Base-by-base conservation (phyloP, 2,329 filamentous ascomycete genomes). In the Ascomycota sp. region DNA sequence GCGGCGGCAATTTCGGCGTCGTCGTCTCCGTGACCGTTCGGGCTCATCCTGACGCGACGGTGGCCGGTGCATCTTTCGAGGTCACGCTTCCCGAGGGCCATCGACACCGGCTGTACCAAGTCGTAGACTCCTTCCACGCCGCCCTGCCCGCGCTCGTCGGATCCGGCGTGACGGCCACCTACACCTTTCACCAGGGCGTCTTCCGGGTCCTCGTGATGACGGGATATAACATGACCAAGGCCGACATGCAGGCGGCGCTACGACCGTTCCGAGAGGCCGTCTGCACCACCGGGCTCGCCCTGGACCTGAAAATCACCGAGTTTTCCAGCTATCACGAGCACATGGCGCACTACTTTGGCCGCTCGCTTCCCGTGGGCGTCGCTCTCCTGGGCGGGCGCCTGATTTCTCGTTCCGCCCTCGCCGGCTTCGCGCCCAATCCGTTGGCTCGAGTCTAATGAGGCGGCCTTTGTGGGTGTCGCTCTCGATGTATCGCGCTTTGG, bases 1-100 rank as follows among this genome's bases (percentile, higher is more conserved):
- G 70, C 0, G 69, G 71, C 8, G 65, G 67, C 11, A 72, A 57
- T 20, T 75, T 63, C 37, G 69, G 55, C 2, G 53, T 73, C 2
- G 64, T 74, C 2, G 44, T 58, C 11, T 65, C 61, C 2, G 53
- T 72, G 43, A 72, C 63, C 0, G 50, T 61, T 25, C 63, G 61
- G 35, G 55, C 60, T 2, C 54, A 69, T 41, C 46, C 52, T 1
- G 56, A 61, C 32, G 43, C 43, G 6, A 43, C 45, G 0, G 50
- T 60, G 4, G 51, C 55, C 17, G 50, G 51, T 5, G 46, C 44
- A 1, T 46, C 55, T 5, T 23, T 35, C 15, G 7, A 28, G 10
- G 27, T 31, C 11, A 21, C n/a, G 5, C 4, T 13, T n/a, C 24
- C 23, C 4, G 4, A 3, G 12, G 21, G 21, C 2, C 9, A 25